Base-by-base conservation (phyloP, 805 yeast species). In the Myxozyma neotropica region DNA sequence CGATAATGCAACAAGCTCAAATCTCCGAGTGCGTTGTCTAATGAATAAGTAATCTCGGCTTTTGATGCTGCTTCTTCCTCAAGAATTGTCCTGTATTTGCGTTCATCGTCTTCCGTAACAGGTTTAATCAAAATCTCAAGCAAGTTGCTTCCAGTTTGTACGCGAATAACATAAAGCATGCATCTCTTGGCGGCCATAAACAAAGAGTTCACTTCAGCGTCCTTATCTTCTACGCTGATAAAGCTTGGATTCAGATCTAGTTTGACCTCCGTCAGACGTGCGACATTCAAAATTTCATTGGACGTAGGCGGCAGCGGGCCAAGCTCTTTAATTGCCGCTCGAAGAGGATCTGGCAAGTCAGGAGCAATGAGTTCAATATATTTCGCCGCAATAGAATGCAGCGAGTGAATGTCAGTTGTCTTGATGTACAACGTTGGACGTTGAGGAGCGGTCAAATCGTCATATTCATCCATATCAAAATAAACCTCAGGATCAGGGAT, bases 131-230 rank as follows among this genome's bases (percentile, higher is more conserved):
- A 72, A 55, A 89, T 74, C 52, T 88, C 93, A 55, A 86, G 80
- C 47, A 93, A 78, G 63, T 84, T 85, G 1, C 81, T 77, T 26
- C 85, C 85, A 48, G 76, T 79, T 75, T 94, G 97, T 4, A 94
- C 88, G 65, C 91, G 84, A 63, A 92, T 83, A 68, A 93, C 83
- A 69, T 90, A 90, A 15, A 87, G 74, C n/a, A 92, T 75, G 66
- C 91, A 87, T 63, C 96, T 78, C 71, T 93, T 93, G 0, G 88
- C 90, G 69, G 89, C 91, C 54, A 89, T 80, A 68, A 86, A 76
- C 31, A 89, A 73, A 4, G 87, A 76, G 53, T 81, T 81, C 39
- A 80, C 73, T 68, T 84, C 85, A 1, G 84, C 80, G 53, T 87
- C 89, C 4, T 77, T 75, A 15, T 78, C 77, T 17, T 68, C 73